Evolutionary conservation across 805 yeast genomes (phyloP), one percentile per base, ranked within the genome.

Genomic region (Martiniozyma abietophila): DNA sequence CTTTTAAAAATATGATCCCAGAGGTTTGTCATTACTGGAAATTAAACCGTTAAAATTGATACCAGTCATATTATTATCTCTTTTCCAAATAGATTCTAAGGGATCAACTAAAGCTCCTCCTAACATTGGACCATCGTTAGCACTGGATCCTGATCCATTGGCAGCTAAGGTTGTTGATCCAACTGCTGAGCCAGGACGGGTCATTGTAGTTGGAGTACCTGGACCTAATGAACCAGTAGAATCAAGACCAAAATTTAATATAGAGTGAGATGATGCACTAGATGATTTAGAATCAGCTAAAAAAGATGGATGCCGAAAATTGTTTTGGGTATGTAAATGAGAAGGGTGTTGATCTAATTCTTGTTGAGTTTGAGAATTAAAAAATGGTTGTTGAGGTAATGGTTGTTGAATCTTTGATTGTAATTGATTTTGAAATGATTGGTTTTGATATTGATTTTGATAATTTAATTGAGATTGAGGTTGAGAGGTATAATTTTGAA

Each of bases 31-130:
- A n/a, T n/a, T n/a, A n/a, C n/a, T n/a, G n/a, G n/a, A n/a, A n/a
- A n/a, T n/a, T n/a, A n/a, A n/a, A n/a, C n/a, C n/a, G n/a, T n/a
- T n/a, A n/a, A n/a, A n/a, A n/a, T n/a, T n/a, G n/a, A n/a, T n/a
- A n/a, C n/a, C n/a, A n/a, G 16, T 15, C n/a, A 28, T 10, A 14
- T 23, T 27, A 15, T 23, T 16, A 17, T 32, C 41, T 24, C 42
- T 39, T 28, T 42, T 42, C 45, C 45, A 42, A 27, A 42, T 42
- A 3, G 39, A 31, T 29, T 42, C 45, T 5, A 42, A 22, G 9
- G 45, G 45, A 36, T 42, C 45, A 18, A 42, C 43, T 22, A 42
- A 14, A n/a, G n/a, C n/a, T n/a, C n/a, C n/a, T n/a, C n/a, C n/a
- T n/a, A n/a, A n/a, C n/a, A n/a, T n/a, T n/a, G n/a, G n/a, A 8